Percentiles rank a stretch among this genome's conserved stretches.
Evolutionary conservation across 2,329 filamentous ascomycete species (phyloP).

Genomic region (Ilyonectria robusta): DNA sequence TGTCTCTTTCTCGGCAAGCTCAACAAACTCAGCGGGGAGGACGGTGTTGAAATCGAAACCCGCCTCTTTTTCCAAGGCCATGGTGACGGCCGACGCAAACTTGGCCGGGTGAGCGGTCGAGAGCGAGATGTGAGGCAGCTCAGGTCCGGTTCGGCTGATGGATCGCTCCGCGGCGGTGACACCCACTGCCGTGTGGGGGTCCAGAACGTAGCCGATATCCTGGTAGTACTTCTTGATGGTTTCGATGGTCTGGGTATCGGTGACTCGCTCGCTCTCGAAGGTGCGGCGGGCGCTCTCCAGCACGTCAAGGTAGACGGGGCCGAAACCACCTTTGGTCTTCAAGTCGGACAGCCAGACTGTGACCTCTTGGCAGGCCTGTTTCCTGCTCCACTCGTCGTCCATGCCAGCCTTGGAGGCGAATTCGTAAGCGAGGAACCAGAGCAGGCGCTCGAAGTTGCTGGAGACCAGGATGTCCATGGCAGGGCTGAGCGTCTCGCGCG

Average conservation of each 20-base stretch:
- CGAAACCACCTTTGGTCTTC: constrained; percentile 86
- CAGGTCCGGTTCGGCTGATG: constrained; percentile 65
- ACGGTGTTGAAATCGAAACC: constrained; percentile 84
- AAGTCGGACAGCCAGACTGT: constrained; percentile 83
- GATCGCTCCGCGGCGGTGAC: constrained; percentile 83
- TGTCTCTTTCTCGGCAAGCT: constrained; percentile 81
- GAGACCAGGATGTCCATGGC: constrained; percentile 99
- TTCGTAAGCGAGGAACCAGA: constrained; percentile 92
- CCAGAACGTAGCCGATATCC: constrained; percentile 82
- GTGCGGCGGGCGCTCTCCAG: constrained; percentile 78
- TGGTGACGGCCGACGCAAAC: constrained; percentile 87
- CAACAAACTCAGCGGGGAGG: constrained; percentile 85
- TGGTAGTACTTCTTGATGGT: constrained; percentile 72
- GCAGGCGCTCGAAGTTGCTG: constrained; percentile 94
- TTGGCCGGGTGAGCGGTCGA: constrained; percentile 97
- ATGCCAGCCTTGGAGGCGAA: constrained; percentile 72
- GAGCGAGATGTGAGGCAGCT: constrained; percentile 82
- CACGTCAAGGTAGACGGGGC: constrained; percentile 80
- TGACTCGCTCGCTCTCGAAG: constrained; percentile 86
- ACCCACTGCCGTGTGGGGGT: constrained; percentile 93
- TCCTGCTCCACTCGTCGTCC: constrained; percentile 77
- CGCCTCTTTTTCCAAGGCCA: constrained; percentile 79
- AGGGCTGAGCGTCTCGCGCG: constrained; percentile 84
- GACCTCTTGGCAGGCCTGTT: constrained; percentile 82
- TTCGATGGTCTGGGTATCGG: constrained; percentile 75